Evolutionary conservation across 2,329 filamentous ascomycete genomes (phyloP), one percentile per base, ranked within the genome.

Genomic region (Pezicula radicicola): DNA sequence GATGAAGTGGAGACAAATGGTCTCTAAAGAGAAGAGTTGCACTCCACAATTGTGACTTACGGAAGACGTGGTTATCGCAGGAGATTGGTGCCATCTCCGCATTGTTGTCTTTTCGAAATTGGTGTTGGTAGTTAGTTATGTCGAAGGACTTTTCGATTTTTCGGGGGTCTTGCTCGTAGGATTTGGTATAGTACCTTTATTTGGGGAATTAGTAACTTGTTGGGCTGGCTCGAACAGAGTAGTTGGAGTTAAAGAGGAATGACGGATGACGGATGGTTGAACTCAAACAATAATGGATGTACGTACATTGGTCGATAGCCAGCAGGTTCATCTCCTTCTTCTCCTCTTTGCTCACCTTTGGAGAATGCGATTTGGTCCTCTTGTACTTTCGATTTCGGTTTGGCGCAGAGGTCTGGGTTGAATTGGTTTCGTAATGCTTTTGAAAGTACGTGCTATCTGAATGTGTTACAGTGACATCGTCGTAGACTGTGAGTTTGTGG

Each of bases 61-160:
- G 86, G 65, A 88, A 90, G 15, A 90, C 79, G 60, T 88, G 85
- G 0, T 75, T 73, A 0, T 79, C 71, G 2, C 72, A 66, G 3
- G 72, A 49, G 33, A 62, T 56, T 1, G 53, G 58, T 2, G 68
- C 57, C 2, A 57, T 46, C 13, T 63, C 57, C 1, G 61, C 62
- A 21, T 63, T 55, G 13, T 69, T 49, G 15, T 55, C 54, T 39
- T 49, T 56, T 1, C 82, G 81, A 56, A 91, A 87, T 63, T 90
- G 87, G 42, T 84, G 77, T 65, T 91, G 87, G 68, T 90, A 89
- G 65, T 89, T 88, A 36, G 83, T 86, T 70, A 84, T 88, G 66
- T 91, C 85, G 68, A 89, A 91, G 51, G 80, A 85, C 83, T 86
- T 86, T 64, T 86, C 83, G 7, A 87, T 78, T 61, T 83, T 80